Evolutionary conservation across 129 eudicot species (phyloP).

Genomic region (Ambrosia trifida): DNA sequence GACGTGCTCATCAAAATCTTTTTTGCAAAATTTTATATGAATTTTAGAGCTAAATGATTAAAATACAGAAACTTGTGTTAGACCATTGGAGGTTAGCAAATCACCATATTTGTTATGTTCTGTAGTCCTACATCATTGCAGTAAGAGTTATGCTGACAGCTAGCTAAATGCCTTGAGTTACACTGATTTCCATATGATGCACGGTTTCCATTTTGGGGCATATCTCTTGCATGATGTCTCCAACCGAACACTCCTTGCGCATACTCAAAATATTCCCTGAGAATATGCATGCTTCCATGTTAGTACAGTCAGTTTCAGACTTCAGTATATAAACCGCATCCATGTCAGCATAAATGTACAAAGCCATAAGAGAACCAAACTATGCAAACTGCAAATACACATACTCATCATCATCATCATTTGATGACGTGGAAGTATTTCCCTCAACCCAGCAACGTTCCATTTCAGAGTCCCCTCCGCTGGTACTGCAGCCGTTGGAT

Average conservation of each 20-base stretch:
- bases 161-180: conserved; percentile 30
- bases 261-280: conserved; percentile 66
- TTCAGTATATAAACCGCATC: not conserved
- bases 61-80: conserved; percentile 1
- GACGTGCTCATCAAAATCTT: too few species aligned
- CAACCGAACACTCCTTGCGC: conserved; percentile 42
- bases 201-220: conserved; percentile 29
- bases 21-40: not conserved
- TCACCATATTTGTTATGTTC: conserved; percentile 52
- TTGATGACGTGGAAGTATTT: conserved; percentile 53
- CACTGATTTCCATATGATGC: conserved; percentile 37
- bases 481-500: conserved; percentile 64
- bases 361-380: not conserved
- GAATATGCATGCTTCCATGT: conserved; percentile 16
- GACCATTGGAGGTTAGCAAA: not conserved
- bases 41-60: too few species aligned
- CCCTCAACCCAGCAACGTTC: conserved; percentile 71
- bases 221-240: conserved; percentile 43
- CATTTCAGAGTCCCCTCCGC: conserved; percentile 28
- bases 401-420: conserved; percentile 66
- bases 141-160: conserved; percentile 38
- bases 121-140: conserved; percentile 36
- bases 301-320: not conserved
- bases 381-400: conserved; percentile 17
- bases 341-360: not conserved